These are phyloP conservation scores for Astraeus odoratus DNA, from an alignment of 768 basidiomycete genomes.

Conservation along the genomic window DNA sequence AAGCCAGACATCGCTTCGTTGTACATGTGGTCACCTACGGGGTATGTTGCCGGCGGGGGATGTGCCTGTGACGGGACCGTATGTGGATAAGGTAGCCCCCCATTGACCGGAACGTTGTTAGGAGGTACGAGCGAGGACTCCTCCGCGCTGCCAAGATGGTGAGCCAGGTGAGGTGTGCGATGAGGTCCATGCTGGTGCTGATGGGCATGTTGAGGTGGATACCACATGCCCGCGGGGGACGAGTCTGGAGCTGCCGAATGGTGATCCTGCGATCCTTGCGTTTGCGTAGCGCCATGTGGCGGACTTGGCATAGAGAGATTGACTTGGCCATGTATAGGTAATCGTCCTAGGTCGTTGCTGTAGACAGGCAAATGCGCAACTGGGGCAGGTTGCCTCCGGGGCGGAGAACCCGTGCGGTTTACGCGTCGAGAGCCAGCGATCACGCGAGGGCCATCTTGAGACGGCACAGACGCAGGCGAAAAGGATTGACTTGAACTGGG, in stretches of 20 bases:
- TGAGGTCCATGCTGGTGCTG: not conserved
- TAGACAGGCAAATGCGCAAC: slow-evolving; percentile 43
- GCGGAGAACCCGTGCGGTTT: slow-evolving; percentile 16
- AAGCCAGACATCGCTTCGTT: not conserved
- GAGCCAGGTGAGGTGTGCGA: too few species aligned
- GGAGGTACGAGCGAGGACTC: not conserved
- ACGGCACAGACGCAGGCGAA: slow-evolving; percentile 18
- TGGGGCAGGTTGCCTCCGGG: slow-evolving; percentile 8
- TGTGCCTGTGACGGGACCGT: not conserved
- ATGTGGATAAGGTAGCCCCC: not conserved
- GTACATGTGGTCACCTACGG: not conserved
- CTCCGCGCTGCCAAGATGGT: not conserved
- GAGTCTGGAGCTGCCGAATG: not conserved
- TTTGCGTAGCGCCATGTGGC: not conserved
- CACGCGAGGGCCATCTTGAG: slow-evolving; percentile 17
- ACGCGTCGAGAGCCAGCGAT: slow-evolving; percentile 32
- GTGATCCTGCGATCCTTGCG: not conserved
- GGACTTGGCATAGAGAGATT: slow-evolving; percentile 8
- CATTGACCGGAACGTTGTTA: not conserved
- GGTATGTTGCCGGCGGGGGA: not conserved
- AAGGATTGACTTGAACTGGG: not conserved
- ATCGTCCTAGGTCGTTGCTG: slow-evolving; percentile 48
- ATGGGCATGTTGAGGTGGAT: slow-evolving; percentile 1
- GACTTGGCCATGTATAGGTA: slow-evolving; percentile 37
- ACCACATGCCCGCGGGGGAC: slow-evolving; percentile 16